Percentiles rank a stretch among this genome's conserved stretches.
These are phyloP conservation scores for Boletus reticuloceps DNA, from an alignment of 768 basidiomycete species.

Conservation along the genomic window DNA sequence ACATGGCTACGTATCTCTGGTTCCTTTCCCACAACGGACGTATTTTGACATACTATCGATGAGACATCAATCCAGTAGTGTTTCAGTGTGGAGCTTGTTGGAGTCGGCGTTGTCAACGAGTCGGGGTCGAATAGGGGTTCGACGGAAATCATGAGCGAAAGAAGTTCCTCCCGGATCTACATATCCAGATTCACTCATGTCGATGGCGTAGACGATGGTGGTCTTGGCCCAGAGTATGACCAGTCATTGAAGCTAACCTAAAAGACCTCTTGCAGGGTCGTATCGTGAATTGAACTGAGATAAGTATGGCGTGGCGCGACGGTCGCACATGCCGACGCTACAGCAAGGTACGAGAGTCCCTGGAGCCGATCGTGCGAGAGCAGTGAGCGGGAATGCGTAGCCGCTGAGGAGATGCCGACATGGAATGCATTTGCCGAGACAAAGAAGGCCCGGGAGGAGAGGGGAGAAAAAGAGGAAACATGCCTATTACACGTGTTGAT, in stretches of 20 bases:
- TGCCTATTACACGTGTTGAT: constrained; percentile 23
- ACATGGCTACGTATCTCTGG: too few relatives aligned
- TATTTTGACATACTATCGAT: background rate
- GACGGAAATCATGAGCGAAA: background rate
- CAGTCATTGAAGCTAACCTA: background rate
- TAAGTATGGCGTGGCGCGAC: background rate
- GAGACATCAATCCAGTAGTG: background rate
- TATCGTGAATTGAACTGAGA: background rate
- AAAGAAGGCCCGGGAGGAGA: constrained; percentile 7
- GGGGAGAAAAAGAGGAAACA: constrained; percentile 19
- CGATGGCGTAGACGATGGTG: too few relatives aligned
- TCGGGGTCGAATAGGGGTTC: too few relatives aligned
- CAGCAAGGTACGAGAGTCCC: background rate
- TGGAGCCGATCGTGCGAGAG: constrained; percentile 3
- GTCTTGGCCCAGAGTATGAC: too few relatives aligned
- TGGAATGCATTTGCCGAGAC: constrained; percentile 2
- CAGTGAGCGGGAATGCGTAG: constrained; percentile 8
- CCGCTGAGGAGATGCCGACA: constrained; percentile 9
- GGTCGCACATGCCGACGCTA: constrained; percentile 6
- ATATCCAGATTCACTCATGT: too few relatives aligned
- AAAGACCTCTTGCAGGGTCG: background rate
- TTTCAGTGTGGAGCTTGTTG: background rate
- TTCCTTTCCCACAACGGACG: constrained; percentile 10
- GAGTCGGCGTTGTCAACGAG: too few relatives aligned
- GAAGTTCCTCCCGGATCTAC: background rate